Percentiles rank a stretch among this genome's conserved stretches.
phyloP scores from a whole-genome alignment of 1,284 basidiomycete species.

The Termitomyces sp. region DNA sequence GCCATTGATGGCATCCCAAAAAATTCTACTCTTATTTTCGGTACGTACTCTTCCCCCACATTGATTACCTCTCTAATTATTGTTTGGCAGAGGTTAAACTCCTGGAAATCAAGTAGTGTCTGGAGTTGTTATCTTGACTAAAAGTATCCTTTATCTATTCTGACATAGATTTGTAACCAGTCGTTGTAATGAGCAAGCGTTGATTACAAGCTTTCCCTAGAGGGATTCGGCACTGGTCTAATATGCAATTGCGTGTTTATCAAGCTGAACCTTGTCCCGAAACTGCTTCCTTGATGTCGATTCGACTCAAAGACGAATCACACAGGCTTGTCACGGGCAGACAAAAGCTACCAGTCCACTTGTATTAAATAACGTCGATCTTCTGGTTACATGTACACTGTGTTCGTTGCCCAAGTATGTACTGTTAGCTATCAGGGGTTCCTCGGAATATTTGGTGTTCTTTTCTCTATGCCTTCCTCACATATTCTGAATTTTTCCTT shows the following conservation, averaged over 20 bases:
- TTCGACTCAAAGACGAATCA: conserved; percentile 47
- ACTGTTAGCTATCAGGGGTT: conserved; percentile 21
- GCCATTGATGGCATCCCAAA: conserved; percentile 51
- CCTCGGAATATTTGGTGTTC: conserved; percentile 16
- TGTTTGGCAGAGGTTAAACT: conserved; percentile 63
- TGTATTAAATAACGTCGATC: conserved; percentile 43
- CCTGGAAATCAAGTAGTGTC: conserved; percentile 53
- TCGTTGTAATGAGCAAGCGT: too few relatives aligned
- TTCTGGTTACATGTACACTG: not conserved
- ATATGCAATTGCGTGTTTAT: not conserved
- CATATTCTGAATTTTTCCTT: too few relatives aligned
- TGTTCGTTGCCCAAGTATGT: not conserved
- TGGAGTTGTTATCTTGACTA: not conserved
- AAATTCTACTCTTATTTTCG: conserved; percentile 69
- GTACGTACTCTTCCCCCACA: conserved; percentile 36
- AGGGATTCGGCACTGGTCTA: too few relatives aligned
- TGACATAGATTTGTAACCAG: too few relatives aligned
- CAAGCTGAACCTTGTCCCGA: not conserved
- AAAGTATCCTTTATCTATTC: not conserved
- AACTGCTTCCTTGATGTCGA: conserved; percentile 7
- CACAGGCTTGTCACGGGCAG: too few relatives aligned
- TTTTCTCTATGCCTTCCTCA: not conserved
- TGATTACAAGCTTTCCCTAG: too few relatives aligned
- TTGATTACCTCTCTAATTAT: conserved; percentile 13
- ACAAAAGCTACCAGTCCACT: too few relatives aligned